Percentiles rank a stretch among this genome's conserved stretches.
phyloP scores from a whole-genome alignment of 129 eudicot genomes.

The Scalesia atractyloides region DNA sequence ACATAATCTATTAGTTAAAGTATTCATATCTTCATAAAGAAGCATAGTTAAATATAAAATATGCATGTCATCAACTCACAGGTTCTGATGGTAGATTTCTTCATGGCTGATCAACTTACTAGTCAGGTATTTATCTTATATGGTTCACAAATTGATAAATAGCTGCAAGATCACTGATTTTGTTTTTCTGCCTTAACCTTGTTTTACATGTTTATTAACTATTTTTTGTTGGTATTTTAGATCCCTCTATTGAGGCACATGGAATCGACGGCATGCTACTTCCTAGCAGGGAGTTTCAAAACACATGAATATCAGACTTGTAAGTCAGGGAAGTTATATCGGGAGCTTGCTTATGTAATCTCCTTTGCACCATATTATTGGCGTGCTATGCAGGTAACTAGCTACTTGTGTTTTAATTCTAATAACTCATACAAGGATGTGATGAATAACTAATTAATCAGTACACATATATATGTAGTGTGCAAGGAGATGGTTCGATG shows the following conservation, averaged over 20 bases:
- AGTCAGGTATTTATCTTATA: constrained; percentile 64
- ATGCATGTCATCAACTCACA: constrained; percentile 19
- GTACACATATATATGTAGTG: constrained; percentile 46
- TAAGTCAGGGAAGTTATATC: constrained; percentile 78
- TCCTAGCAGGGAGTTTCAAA: constrained; percentile 71
- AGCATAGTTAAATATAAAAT: not conserved
- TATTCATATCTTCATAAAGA: not conserved
- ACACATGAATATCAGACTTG: constrained; percentile 70
- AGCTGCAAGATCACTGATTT: not conserved
- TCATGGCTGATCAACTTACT: constrained; percentile 98
- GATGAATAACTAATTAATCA: not conserved
- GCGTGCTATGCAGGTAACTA: constrained; percentile 98
- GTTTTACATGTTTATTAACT: not conserved
- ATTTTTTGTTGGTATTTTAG: constrained; percentile 32
- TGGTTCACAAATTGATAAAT: not conserved
- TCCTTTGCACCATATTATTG: constrained; percentile 97
- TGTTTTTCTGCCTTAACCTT: not conserved
- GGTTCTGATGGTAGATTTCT: constrained; percentile 93
- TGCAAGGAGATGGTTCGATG: constrained; percentile 99
- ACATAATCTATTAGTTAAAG: too few species aligned
- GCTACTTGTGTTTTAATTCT: not conserved
- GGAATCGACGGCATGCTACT: constrained; percentile 91
- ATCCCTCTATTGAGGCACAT: constrained; percentile 89
- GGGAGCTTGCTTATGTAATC: constrained; percentile 86
- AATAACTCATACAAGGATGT: not conserved